These are phyloP conservation scores for Hibiscus syriacus DNA, from an alignment of 345 rosid genomes.

Conservation along the genomic window DNA sequence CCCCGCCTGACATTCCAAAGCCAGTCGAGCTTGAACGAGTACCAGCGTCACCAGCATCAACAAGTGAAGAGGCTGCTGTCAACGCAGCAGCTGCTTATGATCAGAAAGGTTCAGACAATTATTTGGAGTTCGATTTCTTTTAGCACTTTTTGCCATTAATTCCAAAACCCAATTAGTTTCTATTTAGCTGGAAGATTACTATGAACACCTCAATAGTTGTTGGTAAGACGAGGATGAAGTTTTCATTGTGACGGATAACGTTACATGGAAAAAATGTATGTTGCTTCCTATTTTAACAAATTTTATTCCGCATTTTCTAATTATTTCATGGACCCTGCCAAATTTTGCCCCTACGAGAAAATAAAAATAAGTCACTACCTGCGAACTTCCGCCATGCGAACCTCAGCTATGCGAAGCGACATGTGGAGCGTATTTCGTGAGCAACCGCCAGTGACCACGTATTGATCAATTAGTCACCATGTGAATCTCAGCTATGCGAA, in stretches of 20 bases:
- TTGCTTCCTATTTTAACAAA: slow-evolving; percentile 20
- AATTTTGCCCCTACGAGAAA: too few species aligned
- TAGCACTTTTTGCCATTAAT: slow-evolving; percentile 26
- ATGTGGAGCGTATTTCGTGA: too few species aligned
- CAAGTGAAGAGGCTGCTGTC: slow-evolving; percentile 39
- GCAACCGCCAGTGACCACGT: too few species aligned
- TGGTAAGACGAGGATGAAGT: slow-evolving; percentile 27
- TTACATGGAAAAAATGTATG: slow-evolving; percentile 12
- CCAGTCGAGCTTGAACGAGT: slow-evolving; percentile 55
- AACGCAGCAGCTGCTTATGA: slow-evolving; percentile 20
- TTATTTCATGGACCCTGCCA: not conserved
- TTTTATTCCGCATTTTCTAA: too few species aligned
- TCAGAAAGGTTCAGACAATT: slow-evolving; percentile 67
- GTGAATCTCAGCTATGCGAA: too few species aligned
- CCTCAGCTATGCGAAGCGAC: too few species aligned
- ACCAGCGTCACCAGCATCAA: slow-evolving; percentile 32
- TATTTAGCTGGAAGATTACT: slow-evolving; percentile 31
- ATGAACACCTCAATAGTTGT: slow-evolving; percentile 23
- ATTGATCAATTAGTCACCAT: too few species aligned
- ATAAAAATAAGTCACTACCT: too few species aligned
- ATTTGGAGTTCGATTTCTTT: slow-evolving; percentile 90
- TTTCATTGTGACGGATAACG: too few species aligned
- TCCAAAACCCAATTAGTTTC: slow-evolving; percentile 24
- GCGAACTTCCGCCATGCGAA: too few species aligned
- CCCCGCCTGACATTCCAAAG: slow-evolving; percentile 86